A percentile compares a stretch with the other conserved stretches of the same genome.
Evolutionary conservation across 1,284 basidiomycete genomes (phyloP).

Genomic region (Marasmius tenuissimus): DNA sequence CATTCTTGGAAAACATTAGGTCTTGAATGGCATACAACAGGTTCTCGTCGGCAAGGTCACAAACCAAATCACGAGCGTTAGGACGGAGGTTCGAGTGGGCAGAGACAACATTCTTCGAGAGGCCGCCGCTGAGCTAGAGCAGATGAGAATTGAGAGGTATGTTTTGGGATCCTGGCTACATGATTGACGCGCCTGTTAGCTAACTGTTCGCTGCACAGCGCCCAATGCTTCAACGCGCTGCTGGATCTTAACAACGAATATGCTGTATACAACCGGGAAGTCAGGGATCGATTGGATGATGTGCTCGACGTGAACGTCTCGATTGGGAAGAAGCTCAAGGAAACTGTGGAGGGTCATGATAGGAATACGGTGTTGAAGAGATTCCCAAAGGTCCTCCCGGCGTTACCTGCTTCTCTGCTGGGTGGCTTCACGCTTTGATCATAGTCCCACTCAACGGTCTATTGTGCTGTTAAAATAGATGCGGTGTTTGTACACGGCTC

Average conservation of each 20-base stretch:
- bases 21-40: not conserved
- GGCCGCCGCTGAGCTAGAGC: conserved; percentile 38
- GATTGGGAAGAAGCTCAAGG: not conserved
- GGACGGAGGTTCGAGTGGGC: conserved; percentile 38
- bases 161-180: conserved; percentile 11
- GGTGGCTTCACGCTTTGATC: not conserved
- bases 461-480: too few relatives aligned
- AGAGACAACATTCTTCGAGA: conserved; percentile 40
- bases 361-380: conserved; percentile 35
- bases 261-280: conserved; percentile 27
- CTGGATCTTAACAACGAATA: conserved; percentile 40
- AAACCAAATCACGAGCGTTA: conserved; percentile 39
- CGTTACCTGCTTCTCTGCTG: not conserved
- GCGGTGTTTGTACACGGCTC: too few relatives aligned
- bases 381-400: conserved; percentile 23
- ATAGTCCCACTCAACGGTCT: too few relatives aligned
- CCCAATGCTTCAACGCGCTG: conserved; percentile 31
- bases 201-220: conserved; percentile 19
- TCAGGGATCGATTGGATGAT: conserved; percentile 27
- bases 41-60: conserved; percentile 42
- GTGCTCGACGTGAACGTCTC: conserved; percentile 24
- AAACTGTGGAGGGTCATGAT: conserved; percentile 26
- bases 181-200: conserved; percentile 16
- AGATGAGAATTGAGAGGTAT: conserved; percentile 39
- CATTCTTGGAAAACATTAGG: not conserved